Conservation (phyloP, 73 alveolate genomes). For the Paramecium primaurelia region DNA sequence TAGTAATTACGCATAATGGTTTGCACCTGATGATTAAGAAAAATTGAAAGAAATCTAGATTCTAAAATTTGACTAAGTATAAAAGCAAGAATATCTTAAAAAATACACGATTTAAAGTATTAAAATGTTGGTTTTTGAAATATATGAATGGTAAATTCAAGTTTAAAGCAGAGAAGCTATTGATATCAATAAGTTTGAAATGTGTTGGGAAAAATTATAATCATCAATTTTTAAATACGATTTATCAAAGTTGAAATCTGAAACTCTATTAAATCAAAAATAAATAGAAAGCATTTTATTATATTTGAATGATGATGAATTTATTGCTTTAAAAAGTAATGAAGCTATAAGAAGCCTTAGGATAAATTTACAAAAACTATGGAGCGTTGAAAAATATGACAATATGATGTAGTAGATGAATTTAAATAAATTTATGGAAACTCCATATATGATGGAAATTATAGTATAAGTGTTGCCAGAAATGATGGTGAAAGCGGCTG, state of each 20-base stretch:
- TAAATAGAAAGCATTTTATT: background rate
- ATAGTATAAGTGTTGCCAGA: background rate
- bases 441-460: background rate
- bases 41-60: background rate
- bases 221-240: background rate
- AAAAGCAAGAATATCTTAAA: background rate
- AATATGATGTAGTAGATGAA: background rate
- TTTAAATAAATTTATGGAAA: background rate
- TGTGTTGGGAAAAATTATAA: background rate
- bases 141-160: background rate
- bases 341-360: background rate
- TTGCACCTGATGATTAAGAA: background rate
- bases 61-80: background rate
- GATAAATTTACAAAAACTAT: background rate
- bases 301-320: background rate
- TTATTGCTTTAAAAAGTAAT: background rate
- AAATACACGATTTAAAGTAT: background rate
- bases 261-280: background rate
- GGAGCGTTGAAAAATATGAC: background rate
- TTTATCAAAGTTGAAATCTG: background rate
- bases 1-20: background rate
- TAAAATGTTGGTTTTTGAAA: background rate
- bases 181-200: background rate
- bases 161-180: background rate
- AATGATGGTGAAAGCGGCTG: background rate